phyloP scores from a whole-genome alignment of 257 asterid species.

The Dorcoceras hygrometricum region DNA sequence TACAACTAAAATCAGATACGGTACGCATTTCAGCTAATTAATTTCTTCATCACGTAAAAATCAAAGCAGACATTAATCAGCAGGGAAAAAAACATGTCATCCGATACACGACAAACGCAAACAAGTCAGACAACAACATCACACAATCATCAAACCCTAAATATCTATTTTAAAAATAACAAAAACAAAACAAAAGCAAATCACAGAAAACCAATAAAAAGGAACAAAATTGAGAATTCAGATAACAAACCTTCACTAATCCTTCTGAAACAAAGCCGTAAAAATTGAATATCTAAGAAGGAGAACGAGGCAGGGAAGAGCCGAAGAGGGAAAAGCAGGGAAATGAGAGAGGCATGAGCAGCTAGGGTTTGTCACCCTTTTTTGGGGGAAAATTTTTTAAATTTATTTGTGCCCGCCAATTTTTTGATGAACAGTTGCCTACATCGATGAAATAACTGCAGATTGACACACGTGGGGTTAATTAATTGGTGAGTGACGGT shows the following conservation, averaged over 20 bases:
- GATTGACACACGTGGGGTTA: background rate
- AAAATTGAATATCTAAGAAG: background rate
- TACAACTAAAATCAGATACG: background rate
- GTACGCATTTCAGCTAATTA: background rate
- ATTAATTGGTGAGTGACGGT: background rate
- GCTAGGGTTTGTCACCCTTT: constrained; percentile 41
- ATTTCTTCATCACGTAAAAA: background rate
- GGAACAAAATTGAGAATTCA: background rate
- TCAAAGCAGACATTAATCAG: background rate
- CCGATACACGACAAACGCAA: background rate
- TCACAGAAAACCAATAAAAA: background rate
- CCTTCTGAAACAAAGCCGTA: background rate
- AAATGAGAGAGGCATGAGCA: constrained; percentile 27
- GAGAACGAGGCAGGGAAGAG: constrained; percentile 11
- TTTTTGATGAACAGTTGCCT: constrained; percentile 49
- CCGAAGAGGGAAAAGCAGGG: constrained; percentile 23
- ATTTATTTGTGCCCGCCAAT: constrained; percentile 69
- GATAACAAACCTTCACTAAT: background rate
- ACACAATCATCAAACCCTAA: background rate
- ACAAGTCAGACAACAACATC: background rate
- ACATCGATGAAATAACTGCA: constrained; percentile 25
- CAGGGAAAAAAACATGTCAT: background rate
- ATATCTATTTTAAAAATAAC: background rate
- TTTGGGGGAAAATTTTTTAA: constrained; percentile 40
- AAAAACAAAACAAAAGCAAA: too few species aligned